These are phyloP conservation scores for Niveomyces coronatus DNA, from an alignment of 2,329 filamentous ascomycete genomes.

Conservation along the genomic window DNA sequence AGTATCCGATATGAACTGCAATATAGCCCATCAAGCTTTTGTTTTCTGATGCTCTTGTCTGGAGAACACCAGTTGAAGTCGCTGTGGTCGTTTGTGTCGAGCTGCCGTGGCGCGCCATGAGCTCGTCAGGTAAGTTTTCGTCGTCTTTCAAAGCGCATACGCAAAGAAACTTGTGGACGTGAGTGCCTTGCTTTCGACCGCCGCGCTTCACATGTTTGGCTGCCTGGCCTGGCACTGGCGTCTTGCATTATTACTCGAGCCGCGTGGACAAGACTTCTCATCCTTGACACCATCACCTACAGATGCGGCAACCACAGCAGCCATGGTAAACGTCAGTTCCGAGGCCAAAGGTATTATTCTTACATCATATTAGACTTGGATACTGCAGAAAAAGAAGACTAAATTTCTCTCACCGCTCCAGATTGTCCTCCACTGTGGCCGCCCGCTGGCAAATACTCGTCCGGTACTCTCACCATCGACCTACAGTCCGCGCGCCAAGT, in stretches of 20 bases:
- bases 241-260: no score
- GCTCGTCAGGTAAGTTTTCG: conserved; percentile 2
- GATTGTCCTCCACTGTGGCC: neutral
- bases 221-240: no score
- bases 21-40: conserved; percentile 2
- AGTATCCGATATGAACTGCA: conserved; percentile 1
- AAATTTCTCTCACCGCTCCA: neutral
- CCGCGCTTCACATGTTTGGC: no score
- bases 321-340: neutral
- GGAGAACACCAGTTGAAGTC: conserved; percentile 3
- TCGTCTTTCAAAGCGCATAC: conserved; percentile 4
- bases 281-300: neutral
- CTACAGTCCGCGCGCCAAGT: neutral
- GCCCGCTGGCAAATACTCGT: neutral
- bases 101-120: conserved; percentile 1
- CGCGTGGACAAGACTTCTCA: no score
- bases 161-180: no score
- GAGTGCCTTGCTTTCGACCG: no score
- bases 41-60: neutral
- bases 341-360: neutral
- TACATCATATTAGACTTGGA: neutral
- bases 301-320: neutral
- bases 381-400: neutral
- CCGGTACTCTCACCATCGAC: neutral
- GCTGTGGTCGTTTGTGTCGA: neutral